Evolutionary conservation across 2,329 filamentous ascomycete species (phyloP).

Genomic region (Penicillium oxalicum): DNA sequence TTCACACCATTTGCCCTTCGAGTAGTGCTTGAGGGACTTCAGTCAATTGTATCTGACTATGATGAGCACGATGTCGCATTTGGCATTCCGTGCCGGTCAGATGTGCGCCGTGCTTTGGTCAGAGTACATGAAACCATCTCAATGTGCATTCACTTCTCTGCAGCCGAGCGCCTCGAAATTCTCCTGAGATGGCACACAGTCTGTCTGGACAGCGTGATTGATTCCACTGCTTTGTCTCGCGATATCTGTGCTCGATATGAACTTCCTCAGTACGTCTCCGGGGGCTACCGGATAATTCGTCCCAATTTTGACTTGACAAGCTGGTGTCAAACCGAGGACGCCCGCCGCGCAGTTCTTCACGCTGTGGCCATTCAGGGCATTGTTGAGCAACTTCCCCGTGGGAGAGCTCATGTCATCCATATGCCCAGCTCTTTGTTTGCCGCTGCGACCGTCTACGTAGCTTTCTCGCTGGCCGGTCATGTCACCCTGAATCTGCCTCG

Average conservation of each 20-base stretch:
- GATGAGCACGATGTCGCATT: slow-evolving; percentile 36
- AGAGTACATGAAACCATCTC: slow-evolving; percentile 38
- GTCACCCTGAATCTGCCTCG: slow-evolving; percentile 36
- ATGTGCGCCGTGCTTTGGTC: slow-evolving; percentile 36
- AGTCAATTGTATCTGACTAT: slow-evolving; percentile 40
- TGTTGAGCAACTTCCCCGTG: slow-evolving; percentile 41
- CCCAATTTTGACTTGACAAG: slow-evolving; percentile 33
- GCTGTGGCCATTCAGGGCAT: slow-evolving; percentile 45
- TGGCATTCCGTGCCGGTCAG: slow-evolving; percentile 36
- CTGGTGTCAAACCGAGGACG: slow-evolving; percentile 38
- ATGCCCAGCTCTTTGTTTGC: slow-evolving; percentile 43
- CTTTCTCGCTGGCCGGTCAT: slow-evolving; percentile 36
- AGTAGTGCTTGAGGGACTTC: slow-evolving; percentile 42
- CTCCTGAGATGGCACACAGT: slow-evolving; percentile 43
- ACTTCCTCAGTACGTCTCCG: slow-evolving; percentile 39
- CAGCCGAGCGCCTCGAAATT: slow-evolving; percentile 36
- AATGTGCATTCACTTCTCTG: slow-evolving; percentile 31
- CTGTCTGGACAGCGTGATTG: slow-evolving; percentile 39
- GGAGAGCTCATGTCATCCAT: slow-evolving; percentile 42
- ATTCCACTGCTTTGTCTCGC: slow-evolving; percentile 37
- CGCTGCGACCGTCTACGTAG: slow-evolving; percentile 40
- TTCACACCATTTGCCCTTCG: slow-evolving; percentile 40
- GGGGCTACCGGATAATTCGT: slow-evolving; percentile 22
- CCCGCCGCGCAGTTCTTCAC: slow-evolving; percentile 38
- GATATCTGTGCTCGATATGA: slow-evolving; percentile 36